phyloP scores from a whole-genome alignment of 1,284 basidiomycete genomes.

The Sanghuangporus sanghuang region DNA sequence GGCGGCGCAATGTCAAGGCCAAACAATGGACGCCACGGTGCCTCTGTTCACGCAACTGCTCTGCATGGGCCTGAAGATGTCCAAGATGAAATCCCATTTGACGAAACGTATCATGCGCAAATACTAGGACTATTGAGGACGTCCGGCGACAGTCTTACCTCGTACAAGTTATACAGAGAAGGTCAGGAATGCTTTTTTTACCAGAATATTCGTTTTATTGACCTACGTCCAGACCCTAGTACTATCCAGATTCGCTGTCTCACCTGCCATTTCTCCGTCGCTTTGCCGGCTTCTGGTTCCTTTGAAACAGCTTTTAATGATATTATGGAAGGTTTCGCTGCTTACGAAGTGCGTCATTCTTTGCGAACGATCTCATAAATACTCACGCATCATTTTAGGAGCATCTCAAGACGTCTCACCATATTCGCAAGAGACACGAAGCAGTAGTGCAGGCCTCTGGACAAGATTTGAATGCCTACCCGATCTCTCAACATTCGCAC shows the following conservation, averaged over 20 bases:
- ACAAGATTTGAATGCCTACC: neutral
- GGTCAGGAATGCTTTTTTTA: neutral
- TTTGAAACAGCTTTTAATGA: neutral
- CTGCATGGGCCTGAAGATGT: neutral
- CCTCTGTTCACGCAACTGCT: neutral
- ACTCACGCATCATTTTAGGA: neutral
- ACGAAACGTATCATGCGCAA: constrained; percentile 1
- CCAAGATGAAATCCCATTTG: neutral
- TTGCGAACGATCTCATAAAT: neutral
- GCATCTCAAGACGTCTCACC: constrained; percentile 6
- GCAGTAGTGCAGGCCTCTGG: neutral
- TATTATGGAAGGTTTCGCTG: neutral
- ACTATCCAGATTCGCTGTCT: neutral
- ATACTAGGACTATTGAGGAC: neutral
- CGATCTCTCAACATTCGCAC: neutral
- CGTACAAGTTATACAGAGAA: neutral
- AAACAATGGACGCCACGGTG: neutral
- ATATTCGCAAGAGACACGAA: constrained; percentile 3
- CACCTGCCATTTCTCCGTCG: constrained; percentile 1
- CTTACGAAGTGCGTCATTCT: constrained; percentile 3
- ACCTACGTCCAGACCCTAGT: neutral
- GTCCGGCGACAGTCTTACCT: neutral
- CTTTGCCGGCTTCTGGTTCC: neutral
- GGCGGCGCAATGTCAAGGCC: neutral
- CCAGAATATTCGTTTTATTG: neutral